phyloP scores from a whole-genome alignment of 2,329 filamentous ascomycete species.

The Diaporthe sp. region DNA sequence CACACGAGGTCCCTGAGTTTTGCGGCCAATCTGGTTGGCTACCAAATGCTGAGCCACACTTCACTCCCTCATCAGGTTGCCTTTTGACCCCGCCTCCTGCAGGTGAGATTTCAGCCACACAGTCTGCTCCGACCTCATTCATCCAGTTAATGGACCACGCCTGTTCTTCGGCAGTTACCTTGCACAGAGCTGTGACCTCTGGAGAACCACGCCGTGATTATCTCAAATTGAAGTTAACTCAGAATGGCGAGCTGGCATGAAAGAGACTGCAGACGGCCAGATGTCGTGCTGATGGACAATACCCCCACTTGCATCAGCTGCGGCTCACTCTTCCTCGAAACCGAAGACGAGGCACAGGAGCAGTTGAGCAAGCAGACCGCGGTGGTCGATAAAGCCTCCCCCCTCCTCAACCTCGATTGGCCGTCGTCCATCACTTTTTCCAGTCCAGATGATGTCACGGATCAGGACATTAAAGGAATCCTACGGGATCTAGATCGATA shows the following conservation, averaged over 20 bases:
- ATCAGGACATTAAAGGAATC: neutral
- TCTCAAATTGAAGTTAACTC: neutral
- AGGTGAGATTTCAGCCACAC: neutral
- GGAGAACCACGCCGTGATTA: neutral
- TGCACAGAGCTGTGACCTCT: neutral
- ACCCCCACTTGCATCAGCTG: constrained; percentile 5
- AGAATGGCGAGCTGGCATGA: neutral
- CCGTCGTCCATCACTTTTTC: constrained; percentile 7
- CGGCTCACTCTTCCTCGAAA: neutral
- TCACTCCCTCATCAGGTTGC: neutral
- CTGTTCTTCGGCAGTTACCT: neutral
- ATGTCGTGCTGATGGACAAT: constrained; percentile 2
- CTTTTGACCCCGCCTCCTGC: neutral
- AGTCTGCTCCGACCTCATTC: neutral
- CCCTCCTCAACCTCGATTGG: constrained; percentile 4
- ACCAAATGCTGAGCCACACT: neutral
- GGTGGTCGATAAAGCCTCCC: too few relatives aligned
- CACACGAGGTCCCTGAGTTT: neutral
- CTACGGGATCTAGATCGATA: neutral
- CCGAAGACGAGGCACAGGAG: neutral
- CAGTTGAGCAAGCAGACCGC: neutral
- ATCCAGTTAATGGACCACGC: neutral
- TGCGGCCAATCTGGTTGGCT: neutral
- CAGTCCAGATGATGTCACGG: neutral
- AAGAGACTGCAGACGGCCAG: constrained; percentile 1